Percentiles rank a stretch among this genome's conserved stretches.
phyloP scores from a whole-genome alignment of 2,329 filamentous ascomycete species.

The Sporothrix inflata region DNA sequence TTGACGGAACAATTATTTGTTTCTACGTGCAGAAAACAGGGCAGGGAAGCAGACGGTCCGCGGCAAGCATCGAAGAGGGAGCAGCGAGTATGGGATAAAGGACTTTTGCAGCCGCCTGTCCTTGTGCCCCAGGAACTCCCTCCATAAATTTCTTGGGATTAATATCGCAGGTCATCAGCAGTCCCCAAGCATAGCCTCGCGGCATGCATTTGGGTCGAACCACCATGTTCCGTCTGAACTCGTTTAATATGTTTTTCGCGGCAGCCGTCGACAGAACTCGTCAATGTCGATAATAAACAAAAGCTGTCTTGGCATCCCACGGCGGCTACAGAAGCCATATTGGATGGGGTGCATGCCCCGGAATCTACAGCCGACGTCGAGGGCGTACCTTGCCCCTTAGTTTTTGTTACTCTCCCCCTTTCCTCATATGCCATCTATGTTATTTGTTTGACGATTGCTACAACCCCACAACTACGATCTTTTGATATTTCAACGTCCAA shows the following conservation, averaged over 20 bases:
- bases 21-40: background rate
- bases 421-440: background rate
- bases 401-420: background rate
- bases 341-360: background rate
- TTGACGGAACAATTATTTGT: conserved; percentile 16
- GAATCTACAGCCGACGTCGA: background rate
- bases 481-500: background rate
- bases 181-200: background rate
- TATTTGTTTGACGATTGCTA: background rate
- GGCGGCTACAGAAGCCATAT: background rate
- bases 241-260: background rate
- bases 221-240: background rate
- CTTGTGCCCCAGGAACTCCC: background rate
- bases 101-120: conserved; percentile 3
- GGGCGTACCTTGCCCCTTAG: background rate
- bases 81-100: background rate
- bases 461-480: background rate
- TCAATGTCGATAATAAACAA: background rate
- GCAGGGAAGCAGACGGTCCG: background rate
- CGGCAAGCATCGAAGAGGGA: background rate
- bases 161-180: background rate
- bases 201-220: too few relatives aligned
- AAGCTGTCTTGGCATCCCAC: too few relatives aligned
- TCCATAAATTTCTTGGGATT: background rate
- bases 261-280: too few relatives aligned